Conservation (phyloP, 768 basidiomycete species). For the Boletus reticulatus region DNA sequence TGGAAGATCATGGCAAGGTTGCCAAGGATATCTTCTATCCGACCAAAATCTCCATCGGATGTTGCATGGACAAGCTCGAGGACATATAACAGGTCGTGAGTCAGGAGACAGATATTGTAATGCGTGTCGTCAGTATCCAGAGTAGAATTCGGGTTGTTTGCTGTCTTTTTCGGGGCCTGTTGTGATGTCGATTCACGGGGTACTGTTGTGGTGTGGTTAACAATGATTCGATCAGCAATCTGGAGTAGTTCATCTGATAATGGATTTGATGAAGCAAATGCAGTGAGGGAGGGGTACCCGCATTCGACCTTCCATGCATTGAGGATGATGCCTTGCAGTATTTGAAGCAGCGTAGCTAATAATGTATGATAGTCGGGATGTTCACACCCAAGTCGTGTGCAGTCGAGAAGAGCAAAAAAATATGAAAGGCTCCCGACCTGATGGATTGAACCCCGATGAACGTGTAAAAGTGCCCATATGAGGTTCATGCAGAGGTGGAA, state of each 20-base stretch:
- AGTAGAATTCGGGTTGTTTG: too few relatives aligned
- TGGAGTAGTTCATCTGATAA: neutral
- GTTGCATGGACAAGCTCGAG: neutral
- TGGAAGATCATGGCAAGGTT: neutral
- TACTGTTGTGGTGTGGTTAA: neutral
- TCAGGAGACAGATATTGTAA: neutral
- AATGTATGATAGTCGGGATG: too few relatives aligned
- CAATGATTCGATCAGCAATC: neutral
- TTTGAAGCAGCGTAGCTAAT: too few relatives aligned
- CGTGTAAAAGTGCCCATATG: neutral
- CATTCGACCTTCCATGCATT: too few relatives aligned
- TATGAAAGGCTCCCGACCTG: neutral
- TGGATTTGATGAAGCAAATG: too few relatives aligned
- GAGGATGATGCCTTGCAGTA: too few relatives aligned
- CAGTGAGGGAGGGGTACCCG: too few relatives aligned
- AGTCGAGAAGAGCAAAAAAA: neutral
- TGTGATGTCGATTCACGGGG: too few relatives aligned
- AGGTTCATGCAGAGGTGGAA: neutral
- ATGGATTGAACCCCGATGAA: neutral
- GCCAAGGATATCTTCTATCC: neutral
- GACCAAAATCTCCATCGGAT: neutral
- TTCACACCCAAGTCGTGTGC: neutral
- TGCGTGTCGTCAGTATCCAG: neutral
- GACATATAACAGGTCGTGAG: neutral
- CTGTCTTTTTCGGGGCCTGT: too few relatives aligned